A percentile compares a stretch with the other conserved stretches of the same genome.
Conservation (phyloP, 164 flowering plant species). For the Stephania cephalantha region DNA sequence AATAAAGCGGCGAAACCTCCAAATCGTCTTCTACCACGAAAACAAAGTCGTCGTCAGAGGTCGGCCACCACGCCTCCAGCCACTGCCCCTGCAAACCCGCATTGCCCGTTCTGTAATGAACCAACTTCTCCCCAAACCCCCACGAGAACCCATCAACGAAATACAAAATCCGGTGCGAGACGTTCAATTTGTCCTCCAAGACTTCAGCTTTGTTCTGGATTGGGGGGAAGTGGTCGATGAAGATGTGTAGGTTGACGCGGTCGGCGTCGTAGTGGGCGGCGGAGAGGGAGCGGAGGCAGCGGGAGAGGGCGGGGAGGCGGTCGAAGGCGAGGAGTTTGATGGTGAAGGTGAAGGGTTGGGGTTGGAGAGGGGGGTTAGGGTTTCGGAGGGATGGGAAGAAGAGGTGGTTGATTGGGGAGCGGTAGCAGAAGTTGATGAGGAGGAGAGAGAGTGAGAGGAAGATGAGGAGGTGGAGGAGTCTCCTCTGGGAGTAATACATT, state of each 20-base stretch:
- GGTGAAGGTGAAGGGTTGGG: conserved; percentile 45
- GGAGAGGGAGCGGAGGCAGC: conserved; percentile 80
- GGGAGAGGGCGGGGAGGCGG: conserved; percentile 64
- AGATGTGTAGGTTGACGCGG: conserved; percentile 70
- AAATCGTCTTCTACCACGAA: conserved; percentile 95
- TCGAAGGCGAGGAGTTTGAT: conserved; percentile 79
- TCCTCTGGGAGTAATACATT: conserved; percentile 17
- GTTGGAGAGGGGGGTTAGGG: conserved; percentile 12
- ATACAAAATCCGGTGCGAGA: conserved; percentile 43
- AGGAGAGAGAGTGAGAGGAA: conserved; percentile 28
- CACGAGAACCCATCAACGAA: conserved; percentile 76
- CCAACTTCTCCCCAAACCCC: conserved; percentile 65
- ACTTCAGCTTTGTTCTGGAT: conserved; percentile 2
- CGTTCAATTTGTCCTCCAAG: conserved; percentile 34
- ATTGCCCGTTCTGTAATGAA: conserved; percentile 79
- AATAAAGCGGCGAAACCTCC: conserved; percentile 78
- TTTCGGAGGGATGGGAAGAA: conserved; percentile 24
- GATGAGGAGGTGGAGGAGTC: conserved; percentile 36
- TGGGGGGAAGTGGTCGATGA: conserved; percentile 60
- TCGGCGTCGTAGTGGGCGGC: conserved; percentile 54
- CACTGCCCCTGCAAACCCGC: conserved; percentile 96
- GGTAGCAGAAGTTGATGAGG: conserved; percentile 25
- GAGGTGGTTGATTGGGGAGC: conserved; percentile 2
- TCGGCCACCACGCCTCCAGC: conserved; percentile 98
- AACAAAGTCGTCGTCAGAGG: conserved; percentile 73